phyloP scores from a whole-genome alignment of 2,329 filamentous ascomycete species.

The Colletotrichum noveboracense region DNA sequence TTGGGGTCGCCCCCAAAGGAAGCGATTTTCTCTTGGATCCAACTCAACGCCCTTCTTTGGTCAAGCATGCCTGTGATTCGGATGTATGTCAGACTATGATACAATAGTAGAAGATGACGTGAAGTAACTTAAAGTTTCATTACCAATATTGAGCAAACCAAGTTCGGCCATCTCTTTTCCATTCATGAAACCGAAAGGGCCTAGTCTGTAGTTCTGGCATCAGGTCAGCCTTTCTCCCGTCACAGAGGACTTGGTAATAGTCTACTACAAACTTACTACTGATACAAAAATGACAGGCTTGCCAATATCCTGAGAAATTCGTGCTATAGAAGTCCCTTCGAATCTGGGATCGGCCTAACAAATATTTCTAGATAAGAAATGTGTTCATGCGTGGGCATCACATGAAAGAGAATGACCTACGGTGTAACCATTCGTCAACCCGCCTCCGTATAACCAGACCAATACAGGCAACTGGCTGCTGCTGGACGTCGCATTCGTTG shows the following conservation, averaged over 20 bases:
- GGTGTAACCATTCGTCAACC: conserved; percentile 10
- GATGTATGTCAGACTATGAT: background rate
- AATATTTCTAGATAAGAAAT: fast-evolving
- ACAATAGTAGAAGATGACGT: background rate
- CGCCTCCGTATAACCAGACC: conserved; percentile 62
- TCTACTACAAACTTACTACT: background rate
- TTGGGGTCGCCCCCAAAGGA: conserved; percentile 17
- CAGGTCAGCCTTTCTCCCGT: too few species aligned
- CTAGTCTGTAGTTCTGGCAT: conserved; percentile 25
- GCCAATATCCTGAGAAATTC: background rate
- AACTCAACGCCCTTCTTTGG: conserved; percentile 14
- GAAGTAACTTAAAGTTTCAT: fast-evolving
- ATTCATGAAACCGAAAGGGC: conserved; percentile 20
- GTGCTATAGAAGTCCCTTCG: background rate
- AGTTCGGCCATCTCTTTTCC: conserved; percentile 12
- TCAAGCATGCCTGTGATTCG: background rate
- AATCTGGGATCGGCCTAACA: background rate
- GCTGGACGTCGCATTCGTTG: conserved; percentile 25
- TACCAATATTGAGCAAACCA: conserved; percentile 37
- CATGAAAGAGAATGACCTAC: background rate
- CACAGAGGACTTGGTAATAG: background rate
- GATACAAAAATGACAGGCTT: background rate
- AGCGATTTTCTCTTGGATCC: conserved; percentile 20
- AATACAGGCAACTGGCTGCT: conserved; percentile 56
- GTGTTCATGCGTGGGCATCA: background rate